Conservation (phyloP, 805 yeast species). For the Spencermartinsiella europaea region DNA sequence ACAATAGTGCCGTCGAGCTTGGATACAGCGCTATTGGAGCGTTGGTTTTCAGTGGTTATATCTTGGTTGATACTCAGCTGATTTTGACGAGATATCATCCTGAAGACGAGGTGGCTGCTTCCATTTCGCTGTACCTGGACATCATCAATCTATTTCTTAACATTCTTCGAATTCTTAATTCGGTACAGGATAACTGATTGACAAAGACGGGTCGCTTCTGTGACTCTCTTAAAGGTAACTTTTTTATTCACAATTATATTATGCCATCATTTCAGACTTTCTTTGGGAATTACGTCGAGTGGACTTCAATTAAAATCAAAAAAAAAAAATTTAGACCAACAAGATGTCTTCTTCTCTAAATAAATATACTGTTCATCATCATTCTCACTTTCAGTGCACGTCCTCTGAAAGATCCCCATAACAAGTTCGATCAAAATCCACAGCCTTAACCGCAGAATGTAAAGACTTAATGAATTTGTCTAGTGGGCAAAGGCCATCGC, state of each 20-base stretch:
- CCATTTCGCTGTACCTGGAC: conserved; percentile 74
- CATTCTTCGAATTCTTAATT: conserved; percentile 58
- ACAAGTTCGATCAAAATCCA: conserved; percentile 16
- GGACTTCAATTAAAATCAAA: too few relatives aligned
- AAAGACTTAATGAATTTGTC: conserved; percentile 17
- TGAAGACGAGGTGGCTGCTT: conserved; percentile 82
- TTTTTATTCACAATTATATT: too few relatives aligned
- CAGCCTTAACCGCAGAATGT: conserved; percentile 6
- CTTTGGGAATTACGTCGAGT: too few relatives aligned
- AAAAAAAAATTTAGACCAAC: too few relatives aligned
- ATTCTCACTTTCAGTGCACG: neutral
- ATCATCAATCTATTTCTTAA: conserved; percentile 74
- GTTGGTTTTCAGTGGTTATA: conserved; percentile 61
- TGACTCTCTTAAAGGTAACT: neutral
- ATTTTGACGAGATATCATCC: conserved; percentile 69
- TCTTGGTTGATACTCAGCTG: conserved; percentile 76
- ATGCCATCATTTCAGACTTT: neutral
- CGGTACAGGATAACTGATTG: conserved; percentile 16
- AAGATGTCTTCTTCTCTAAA: too few relatives aligned
- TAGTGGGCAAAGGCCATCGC: conserved; percentile 32
- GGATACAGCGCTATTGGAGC: conserved; percentile 73
- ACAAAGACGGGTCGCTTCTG: neutral
- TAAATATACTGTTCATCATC: neutral
- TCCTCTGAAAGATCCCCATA: conserved; percentile 3
- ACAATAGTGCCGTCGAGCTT: conserved; percentile 49